Evolutionary conservation across 192 early-diverging fungal genomes (phyloP), one percentile per base, ranked within the genome.

Genomic region (Rhizoclosmatium globosum): DNA sequence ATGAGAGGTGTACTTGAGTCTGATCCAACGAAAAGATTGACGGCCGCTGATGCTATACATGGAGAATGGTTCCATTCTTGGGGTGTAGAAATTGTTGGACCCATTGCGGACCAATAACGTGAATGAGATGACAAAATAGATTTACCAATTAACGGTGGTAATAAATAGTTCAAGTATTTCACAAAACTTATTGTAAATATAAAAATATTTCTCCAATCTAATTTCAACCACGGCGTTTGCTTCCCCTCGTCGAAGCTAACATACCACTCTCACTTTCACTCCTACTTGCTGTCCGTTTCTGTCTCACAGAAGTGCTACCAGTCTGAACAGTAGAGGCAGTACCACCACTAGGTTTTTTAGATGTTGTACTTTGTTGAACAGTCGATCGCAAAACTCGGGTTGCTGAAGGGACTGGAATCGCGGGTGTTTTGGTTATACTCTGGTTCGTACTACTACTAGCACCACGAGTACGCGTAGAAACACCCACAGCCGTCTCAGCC

Each of bases 51-150:
- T n/a, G 77, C 68, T 13, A 0, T 69, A 3, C 0, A 57, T 23
- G 41, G n/a, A 19, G 42, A 15, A 3, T 78, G 77, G 77, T 59
- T 70, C 42, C n/a, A 19, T 59, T 4, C 7, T 11, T 65, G 60
- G 58, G 74, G 74, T 19, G 61, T 76, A 7, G 48, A 56, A 21
- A 31, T 72, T 46, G 21, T 23, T 4, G 71, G 71, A 39, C 71
- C 71, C 4, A 2, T 69, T 4, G 68, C 13, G 45, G 31, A n/a
- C 21, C 31, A 13, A 65, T 31, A 31, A 31, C 31, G 31, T 0
- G 31, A n/a, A n/a, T n/a, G 0, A 31, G 31, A 31, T 31, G 31
- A 31, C 31, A 31, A 31, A 31, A 31, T 31, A 31, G 31, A 31
- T 31, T 31, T 31, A 31, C 31, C 31, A 31, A 31, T 0, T 31